Evolutionary conservation across 371 early-diverging fungal species (phyloP), one percentile per base, ranked within the genome.

Genomic region (Mucor indicus): DNA sequence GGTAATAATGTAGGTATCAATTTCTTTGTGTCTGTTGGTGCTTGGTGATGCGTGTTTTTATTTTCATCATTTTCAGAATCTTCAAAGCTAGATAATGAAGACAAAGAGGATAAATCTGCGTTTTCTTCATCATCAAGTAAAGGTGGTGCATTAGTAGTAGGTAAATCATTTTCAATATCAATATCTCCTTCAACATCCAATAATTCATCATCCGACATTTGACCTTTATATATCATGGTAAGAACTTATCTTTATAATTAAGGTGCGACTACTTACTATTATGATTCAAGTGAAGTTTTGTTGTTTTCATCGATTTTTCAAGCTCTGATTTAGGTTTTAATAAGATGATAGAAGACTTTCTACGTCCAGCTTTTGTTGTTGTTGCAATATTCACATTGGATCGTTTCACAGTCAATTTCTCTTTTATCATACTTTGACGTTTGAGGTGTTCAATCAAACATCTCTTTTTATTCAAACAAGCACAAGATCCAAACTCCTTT

Each of bases 401-500:
- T 6, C 10, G n/a, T 16, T 15, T 33, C 9, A n/a, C 9, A 4
- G 53, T 17, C 12, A 31, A 50, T 39, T 42, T 33, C 41, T 57
- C 38, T 10, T 37, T 22, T 5, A 24, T 24, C 2, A 42, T 23
- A 27, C 44, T 45, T 41, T 60, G 63, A 36, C 40, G 60, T 25
- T 39, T 50, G 8, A 66, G 42, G 27, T 64, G 50, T 41, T 71
- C 62, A 33, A 69, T 64, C 29, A 70, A 47, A 30, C 75, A 67
- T 44, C 63, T 27, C 25, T 69, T 32, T 43, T 63, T 44, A 64
- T 73, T 72, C 27, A 62, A 24, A 58, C 78, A 75, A 44, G 79
- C 65, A 69, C 72, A 58, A 25, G 50, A 35, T 27, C 77, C 68
- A 69, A 77, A 53, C 17, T 64, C 73, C 48, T 70, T 44, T 36